Base-by-base conservation (phyloP, 2,329 filamentous ascomycete genomes). In the Fusarium coicis region DNA sequence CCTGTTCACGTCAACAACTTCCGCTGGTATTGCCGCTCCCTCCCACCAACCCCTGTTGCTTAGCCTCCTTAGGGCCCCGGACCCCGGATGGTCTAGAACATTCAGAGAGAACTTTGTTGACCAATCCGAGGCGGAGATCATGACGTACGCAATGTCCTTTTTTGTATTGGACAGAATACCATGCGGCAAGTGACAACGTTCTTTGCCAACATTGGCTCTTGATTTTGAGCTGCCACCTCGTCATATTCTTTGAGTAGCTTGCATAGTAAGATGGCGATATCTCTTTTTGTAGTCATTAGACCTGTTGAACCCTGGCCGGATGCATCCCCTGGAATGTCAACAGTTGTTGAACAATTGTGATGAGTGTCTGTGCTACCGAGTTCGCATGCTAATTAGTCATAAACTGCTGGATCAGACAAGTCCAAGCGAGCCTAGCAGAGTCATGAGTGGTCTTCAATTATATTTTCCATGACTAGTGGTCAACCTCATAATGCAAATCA, bases 21-120 rank as follows among this genome's bases (percentile, higher is more conserved):
- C 70, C 46, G 63, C 57, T 67, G 54, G 62, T 71, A 68, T 62
- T 57, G 70, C 70, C 70, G 70, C 55, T 63, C 56, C 57, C 64
- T 74, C 50, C 65, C 66, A 59, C 66, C 63, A 34, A 52, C 46
- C 42, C 47, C 43, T 49, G 58, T 59, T 34, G 23, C 66, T 65
- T 65, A 73, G 58, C 37, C 47, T 49, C 47, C 34, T 71, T 68
- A 57, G 42, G 50, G 57, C 42, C 59, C 55, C 46, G 42, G 64
- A 62, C 74, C 70, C 63, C 49, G 32, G 68, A 64, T 43, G 58
- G 74, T 74, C 74, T 76, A 63, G 73, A 72, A 66, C 74, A 34
- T 63, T 66, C 52, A 40, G 44, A 58, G 56, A 70, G 70, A 72
- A 75, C 72, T 75, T 71, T 47, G 26, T 55, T 58, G 70, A 65